Evolutionary conservation across 129 eudicot species (phyloP), one percentile per base, ranked within the genome.

Genomic region (Arctium minus): DNA sequence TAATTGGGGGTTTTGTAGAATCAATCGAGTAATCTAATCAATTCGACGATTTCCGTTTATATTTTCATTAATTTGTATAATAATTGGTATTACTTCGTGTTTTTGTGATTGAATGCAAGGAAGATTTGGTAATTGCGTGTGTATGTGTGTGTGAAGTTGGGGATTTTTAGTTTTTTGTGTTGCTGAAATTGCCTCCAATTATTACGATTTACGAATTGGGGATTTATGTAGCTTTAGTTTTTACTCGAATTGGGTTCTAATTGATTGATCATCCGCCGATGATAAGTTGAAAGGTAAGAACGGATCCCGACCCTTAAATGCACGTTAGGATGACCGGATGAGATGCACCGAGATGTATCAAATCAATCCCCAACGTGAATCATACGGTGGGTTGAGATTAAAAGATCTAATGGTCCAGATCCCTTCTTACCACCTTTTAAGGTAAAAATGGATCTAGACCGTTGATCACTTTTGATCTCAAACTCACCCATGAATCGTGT

Each of bases 21-120:
- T 70, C 76, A 70, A 40, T 31, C 7, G 17, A 67, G 40, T 48
- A 68, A 0, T 3, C 8, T 3, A 30, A 79, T 79, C 44, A 10
- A 32, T 64, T 17, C 37, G 30, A 46, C 13, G 10, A 17, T 46
- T 48, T 71, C 37, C 37, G 3, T 60, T 4, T 60, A 18, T 1
- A 75, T 75, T 40, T 22, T 22, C 27, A 22, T 22, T 22, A 22
- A 22, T 22, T 22, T 7, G 62, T 12, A 8, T 64, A 39, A 5
- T 75, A 36, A 60, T 64, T 46, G 69, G 76, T 31, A 10, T 13
- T 6, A 13, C 44, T 65, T 75, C 17, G 78, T 78, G 60, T 18
- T 22, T 65, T 79, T 64, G 8, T 73, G 64, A 81, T 64, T 60
- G 78, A 35, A 72, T 81, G 79, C 78, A 38, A 48, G 74, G 13